Base-by-base conservation (phyloP, 78 protist genomes). In the Diacronema lutheri region DNA sequence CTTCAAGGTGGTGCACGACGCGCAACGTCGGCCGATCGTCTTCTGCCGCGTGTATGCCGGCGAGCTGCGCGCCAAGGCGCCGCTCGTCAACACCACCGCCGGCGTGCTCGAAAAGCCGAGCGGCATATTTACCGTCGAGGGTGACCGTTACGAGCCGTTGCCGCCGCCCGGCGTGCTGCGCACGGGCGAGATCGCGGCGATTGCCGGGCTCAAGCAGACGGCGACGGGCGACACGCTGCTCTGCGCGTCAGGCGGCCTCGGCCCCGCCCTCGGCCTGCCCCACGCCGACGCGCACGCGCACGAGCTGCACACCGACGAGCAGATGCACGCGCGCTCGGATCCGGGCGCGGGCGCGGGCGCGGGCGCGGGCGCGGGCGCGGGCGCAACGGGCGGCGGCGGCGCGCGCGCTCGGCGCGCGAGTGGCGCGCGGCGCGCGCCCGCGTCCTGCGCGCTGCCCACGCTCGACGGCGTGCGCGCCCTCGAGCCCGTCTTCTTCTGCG, bases 401-500 rank as follows among this genome's bases (percentile, higher is more conserved):
- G 50, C 16, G 16, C 50, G 50, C 50, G 50, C 16, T 7, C 50
- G 50, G 50, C 50, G 50, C 50, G 50, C 50, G 50, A 7, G 16
- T 7, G 50, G 7, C 16, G 50, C 50, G 50, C 50, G 7, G 50
- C 50, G 50, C n/a, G n/a, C n/a, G n/a, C n/a, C n/a, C n/a, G 25
- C 14, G 5, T 50, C 3, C 33, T 23, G 56, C 58, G 57, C 12
- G 68, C 9, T 7, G 40, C 31, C 64, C 14, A 1, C 23, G 37
- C 57, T 60, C 89, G 86, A 95, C 33, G 87, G 92, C 44, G 93
- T 97, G 95, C 93, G 78, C 76, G 97, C 96, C 31, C 99, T 97
- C 35, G 83, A 89, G 44, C 97, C 97, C 41, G 99, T 97, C 62
- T 92, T 97, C 83, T 93, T 96, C 26, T 84, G 94, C n/a, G 44